Conservation (phyloP, 345 rosid genomes). For the Balakata baccata region DNA sequence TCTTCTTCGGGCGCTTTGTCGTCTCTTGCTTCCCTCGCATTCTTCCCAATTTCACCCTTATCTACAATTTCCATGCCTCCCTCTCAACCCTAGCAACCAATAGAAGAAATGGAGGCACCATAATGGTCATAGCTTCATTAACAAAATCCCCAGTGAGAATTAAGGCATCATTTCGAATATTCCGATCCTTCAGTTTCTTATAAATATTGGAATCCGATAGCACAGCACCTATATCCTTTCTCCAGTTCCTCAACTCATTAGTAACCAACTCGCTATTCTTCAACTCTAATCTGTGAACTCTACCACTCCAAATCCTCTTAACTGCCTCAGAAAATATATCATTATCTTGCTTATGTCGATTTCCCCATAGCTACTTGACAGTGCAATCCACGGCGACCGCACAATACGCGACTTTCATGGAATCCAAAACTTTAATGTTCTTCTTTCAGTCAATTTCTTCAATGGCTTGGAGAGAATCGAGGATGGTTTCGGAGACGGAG, state of each 20-base stretch:
- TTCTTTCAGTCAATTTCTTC: constrained; percentile 38
- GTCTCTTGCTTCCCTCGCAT: neutral
- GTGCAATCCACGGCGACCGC: constrained; percentile 58
- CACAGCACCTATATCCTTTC: constrained; percentile 41
- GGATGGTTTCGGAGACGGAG: constrained; percentile 39
- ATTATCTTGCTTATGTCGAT: constrained; percentile 13
- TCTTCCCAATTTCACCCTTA: neutral
- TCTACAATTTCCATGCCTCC: neutral
- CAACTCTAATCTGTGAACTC: constrained; percentile 9
- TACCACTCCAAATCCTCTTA: constrained; percentile 47
- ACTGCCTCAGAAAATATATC: constrained; percentile 35
- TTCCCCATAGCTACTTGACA: constrained; percentile 32
- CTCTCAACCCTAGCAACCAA: constrained; percentile 14
- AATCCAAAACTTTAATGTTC: constrained; percentile 29
- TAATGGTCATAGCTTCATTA: constrained; percentile 36
- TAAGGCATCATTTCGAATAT: constrained; percentile 45
- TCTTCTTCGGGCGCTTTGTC: neutral
- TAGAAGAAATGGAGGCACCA: constrained; percentile 42
- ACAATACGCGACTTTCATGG: constrained; percentile 51
- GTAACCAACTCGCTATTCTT: constrained; percentile 39
- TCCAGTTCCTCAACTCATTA: constrained; percentile 32
- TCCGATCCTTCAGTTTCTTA: constrained; percentile 29
- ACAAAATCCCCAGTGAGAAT: constrained; percentile 32
- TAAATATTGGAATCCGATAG: constrained; percentile 30
- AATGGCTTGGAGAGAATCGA: constrained; percentile 39